phyloP scores from a whole-genome alignment of 768 basidiomycete genomes.

The Amanita phalloides region DNA sequence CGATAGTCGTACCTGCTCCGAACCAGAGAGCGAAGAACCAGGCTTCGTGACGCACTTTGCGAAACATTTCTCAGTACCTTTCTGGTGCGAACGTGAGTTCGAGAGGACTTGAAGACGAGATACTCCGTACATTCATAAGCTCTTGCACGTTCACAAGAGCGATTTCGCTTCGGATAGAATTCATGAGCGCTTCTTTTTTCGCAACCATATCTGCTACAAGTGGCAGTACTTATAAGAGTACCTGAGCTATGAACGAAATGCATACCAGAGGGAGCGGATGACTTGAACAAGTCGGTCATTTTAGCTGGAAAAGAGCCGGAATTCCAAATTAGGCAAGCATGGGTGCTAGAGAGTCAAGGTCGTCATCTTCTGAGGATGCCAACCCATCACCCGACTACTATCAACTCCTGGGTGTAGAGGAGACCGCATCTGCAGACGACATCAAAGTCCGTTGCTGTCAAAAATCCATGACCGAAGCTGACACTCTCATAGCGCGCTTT shows the following conservation, averaged over 20 bases:
- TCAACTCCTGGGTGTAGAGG: constrained; percentile 67
- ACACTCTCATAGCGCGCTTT: constrained; percentile 54
- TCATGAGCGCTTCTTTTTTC: constrained; percentile 49
- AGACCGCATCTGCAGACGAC: constrained; percentile 77
- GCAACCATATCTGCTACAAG: constrained; percentile 28
- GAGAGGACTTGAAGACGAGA: neutral
- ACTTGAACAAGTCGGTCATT: constrained; percentile 49
- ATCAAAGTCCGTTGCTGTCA: constrained; percentile 51
- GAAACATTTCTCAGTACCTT: constrained; percentile 72
- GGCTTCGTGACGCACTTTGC: constrained; percentile 72
- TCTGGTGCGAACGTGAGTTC: constrained; percentile 30
- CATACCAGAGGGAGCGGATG: constrained; percentile 22
- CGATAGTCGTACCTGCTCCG: constrained; percentile 50
- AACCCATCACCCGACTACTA: constrained; percentile 58
- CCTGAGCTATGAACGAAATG: neutral
- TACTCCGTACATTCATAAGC: constrained; percentile 54
- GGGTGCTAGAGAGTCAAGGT: constrained; percentile 61
- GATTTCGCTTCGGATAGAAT: constrained; percentile 56
- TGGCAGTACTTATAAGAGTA: neutral
- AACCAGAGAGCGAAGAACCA: constrained; percentile 50
- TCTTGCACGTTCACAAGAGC: constrained; percentile 70
- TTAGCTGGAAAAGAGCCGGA: neutral
- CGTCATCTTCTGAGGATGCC: constrained; percentile 12
- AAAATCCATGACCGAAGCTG: neutral
- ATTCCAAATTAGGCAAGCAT: constrained; percentile 22